Base-by-base conservation (phyloP, 352 stramenopile genomes). In the Phytophthora tentaculata region DNA sequence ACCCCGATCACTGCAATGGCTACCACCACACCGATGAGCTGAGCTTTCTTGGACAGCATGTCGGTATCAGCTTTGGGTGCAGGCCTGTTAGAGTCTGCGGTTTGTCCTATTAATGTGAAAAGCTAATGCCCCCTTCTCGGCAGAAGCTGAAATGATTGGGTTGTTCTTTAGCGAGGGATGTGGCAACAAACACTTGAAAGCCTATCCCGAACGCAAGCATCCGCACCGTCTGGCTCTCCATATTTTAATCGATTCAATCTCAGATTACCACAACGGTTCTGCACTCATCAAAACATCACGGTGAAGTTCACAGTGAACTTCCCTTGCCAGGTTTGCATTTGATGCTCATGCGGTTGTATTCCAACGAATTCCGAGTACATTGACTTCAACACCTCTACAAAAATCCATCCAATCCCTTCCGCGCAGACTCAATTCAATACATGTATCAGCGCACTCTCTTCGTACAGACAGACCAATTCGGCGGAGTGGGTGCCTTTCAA, bases 1-100 rank as follows among this genome's bases (percentile, higher is more conserved):
- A 77, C 79, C 47, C 76, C 79, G 58, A 84, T 64, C 23, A 77
- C 67, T 5, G 79, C 79, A 0, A 84, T 61, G 56, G 74, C 69
- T 14, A 86, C 61, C 60, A 86, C 63, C 22, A 78, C 70, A 14
- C 52, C 76, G 39, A 73, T 56, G 35, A 84, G 41, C 37, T 73
- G 55, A 16, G 75, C 32, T 49, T 80, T 75, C 58, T 75, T 75
- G 55, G 35, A 39, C 37, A 71, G 8, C 63, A 71, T 71, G 23
- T 28, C 20, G 54, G 14, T 14, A 23, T 9, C 24, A 53, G 19
- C 22, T 55, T 45, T 13, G 13, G 29, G 3, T 28, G 44, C 39
- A 19, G 45, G 19, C 4, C 47, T 51, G 32, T 47, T 32, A 14
- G 20, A 45, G 55, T 61, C 5, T 61, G 57, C 17, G 23, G 49